A percentile compares a stretch with the other conserved stretches of the same genome.
phyloP scores from a whole-genome alignment of 805 yeast genomes.

The Zygosaccharomyces pseudorouxii region DNA sequence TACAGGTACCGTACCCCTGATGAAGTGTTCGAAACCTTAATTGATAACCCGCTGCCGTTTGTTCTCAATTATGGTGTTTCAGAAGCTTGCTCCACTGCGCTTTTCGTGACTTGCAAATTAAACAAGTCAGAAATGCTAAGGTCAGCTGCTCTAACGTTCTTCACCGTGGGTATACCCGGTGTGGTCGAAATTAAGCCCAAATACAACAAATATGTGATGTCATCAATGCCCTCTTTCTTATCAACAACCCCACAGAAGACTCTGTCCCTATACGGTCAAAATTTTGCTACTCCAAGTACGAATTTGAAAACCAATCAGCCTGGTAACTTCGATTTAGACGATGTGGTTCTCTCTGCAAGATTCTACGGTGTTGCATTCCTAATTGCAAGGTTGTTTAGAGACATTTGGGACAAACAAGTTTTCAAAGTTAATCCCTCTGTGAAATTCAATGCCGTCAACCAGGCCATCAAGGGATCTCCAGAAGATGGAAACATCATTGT shows the following conservation, averaged over 20 bases:
- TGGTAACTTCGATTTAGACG: conserved; percentile 45
- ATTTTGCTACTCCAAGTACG: conserved; percentile 13
- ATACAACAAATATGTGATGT: conserved; percentile 33
- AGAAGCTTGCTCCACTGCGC: conserved; percentile 86
- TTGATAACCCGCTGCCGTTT: conserved; percentile 66
- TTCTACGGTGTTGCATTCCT: conserved; percentile 83
- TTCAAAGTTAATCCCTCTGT: conserved; percentile 40
- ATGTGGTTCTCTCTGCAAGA: conserved; percentile 85
- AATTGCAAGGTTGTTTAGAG: conserved; percentile 71
- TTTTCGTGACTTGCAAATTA: conserved; percentile 75
- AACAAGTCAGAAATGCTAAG: conserved; percentile 51
- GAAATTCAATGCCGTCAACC: conserved; percentile 11
- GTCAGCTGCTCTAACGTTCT: conserved; percentile 42
- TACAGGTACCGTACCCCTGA: conserved; percentile 79
- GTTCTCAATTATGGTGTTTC: conserved; percentile 76
- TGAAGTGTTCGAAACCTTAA: conserved; percentile 63
- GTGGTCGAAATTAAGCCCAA: conserved; percentile 41
- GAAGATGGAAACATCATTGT: conserved; percentile 20
- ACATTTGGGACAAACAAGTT: conserved; percentile 71
- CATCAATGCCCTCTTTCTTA: conserved; percentile 29
- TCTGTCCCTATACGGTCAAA: conserved; percentile 3
- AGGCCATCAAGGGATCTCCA: conserved; percentile 26
- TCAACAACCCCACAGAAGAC: conserved; percentile 24
- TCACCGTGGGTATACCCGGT: conserved; percentile 41
- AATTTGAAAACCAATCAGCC: conserved; percentile 15